Conservation (phyloP, 441 rosid species). For the Mallotus japonicus region DNA sequence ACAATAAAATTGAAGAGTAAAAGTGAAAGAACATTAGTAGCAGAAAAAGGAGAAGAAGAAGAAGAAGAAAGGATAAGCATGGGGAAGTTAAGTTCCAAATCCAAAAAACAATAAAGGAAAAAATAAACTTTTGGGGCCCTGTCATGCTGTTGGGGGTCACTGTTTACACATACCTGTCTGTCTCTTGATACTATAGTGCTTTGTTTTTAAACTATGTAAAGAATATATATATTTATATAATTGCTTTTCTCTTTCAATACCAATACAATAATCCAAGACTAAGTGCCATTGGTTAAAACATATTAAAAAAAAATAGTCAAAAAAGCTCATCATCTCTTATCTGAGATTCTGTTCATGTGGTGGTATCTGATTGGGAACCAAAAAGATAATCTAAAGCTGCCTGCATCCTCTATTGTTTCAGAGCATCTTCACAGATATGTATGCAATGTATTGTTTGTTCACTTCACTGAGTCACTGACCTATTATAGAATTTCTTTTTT, state of each 20-base stretch:
- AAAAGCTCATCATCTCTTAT: conserved; percentile 49
- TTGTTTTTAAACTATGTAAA: conserved; percentile 27
- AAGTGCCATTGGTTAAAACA: conserved; percentile 28
- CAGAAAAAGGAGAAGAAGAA: background rate
- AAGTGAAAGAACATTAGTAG: background rate
- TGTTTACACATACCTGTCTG: conserved; percentile 37
- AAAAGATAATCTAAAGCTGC: conserved; percentile 46
- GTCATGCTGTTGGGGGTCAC: conserved; percentile 50
- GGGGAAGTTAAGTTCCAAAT: conserved; percentile 34
- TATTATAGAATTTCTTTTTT: background rate
- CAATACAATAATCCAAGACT: conserved; percentile 2
- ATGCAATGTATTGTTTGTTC: conserved; percentile 19
- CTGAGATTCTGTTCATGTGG: conserved; percentile 63
- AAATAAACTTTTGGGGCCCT: conserved; percentile 30
- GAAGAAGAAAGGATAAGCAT: conserved; percentile 35
- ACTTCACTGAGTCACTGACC: conserved; percentile 22
- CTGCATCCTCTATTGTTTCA: conserved; percentile 35
- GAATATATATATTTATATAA: background rate
- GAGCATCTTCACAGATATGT: conserved; percentile 47
- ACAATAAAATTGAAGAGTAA: conserved; percentile 7
- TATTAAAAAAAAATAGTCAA: conserved; percentile 32
- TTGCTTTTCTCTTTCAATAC: conserved; percentile 14
- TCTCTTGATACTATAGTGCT: conserved; percentile 32
- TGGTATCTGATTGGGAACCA: conserved; percentile 53
- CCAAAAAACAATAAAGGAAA: conserved; percentile 5